Evolutionary conservation across 2,329 filamentous ascomycete genomes (phyloP).

Genomic region (Talaromyces sp.): DNA sequence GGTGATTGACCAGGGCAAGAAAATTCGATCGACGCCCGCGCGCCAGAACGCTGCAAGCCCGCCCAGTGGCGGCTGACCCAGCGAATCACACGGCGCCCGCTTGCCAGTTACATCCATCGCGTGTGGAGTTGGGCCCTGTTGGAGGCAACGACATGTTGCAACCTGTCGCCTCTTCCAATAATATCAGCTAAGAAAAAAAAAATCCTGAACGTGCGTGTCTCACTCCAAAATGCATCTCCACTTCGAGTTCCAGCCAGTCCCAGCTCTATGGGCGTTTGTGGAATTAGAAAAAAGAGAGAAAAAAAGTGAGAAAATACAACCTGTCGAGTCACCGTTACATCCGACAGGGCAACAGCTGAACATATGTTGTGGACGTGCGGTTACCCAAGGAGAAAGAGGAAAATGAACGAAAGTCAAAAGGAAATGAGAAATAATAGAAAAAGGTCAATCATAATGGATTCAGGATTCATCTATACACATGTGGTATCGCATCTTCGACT

Average conservation of each 20-base stretch:
- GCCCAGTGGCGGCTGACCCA: not conserved
- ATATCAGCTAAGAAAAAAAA: not conserved
- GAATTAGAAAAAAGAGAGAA: not conserved
- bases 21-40: constrained; percentile 1
- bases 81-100: not conserved
- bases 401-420: not conserved
- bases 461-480: not conserved
- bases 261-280: not conserved
- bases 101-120: constrained; percentile 6
- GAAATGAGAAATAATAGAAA: not conserved
- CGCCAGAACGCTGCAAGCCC: not conserved
- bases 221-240: not conserved
- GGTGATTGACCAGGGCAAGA: not conserved
- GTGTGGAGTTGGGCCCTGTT: constrained; percentile 5
- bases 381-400: not conserved
- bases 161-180: not conserved
- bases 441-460: not conserved
- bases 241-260: not conserved
- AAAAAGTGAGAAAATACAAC: not conserved
- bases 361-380: not conserved
- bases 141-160: constrained; percentile 11
- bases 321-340: not conserved
- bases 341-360: not conserved
- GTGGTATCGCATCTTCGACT: not conserved
- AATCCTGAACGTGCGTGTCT: not conserved